Conservation (phyloP, 768 basidiomycete species). For the Mycena olivaceomarginata region DNA sequence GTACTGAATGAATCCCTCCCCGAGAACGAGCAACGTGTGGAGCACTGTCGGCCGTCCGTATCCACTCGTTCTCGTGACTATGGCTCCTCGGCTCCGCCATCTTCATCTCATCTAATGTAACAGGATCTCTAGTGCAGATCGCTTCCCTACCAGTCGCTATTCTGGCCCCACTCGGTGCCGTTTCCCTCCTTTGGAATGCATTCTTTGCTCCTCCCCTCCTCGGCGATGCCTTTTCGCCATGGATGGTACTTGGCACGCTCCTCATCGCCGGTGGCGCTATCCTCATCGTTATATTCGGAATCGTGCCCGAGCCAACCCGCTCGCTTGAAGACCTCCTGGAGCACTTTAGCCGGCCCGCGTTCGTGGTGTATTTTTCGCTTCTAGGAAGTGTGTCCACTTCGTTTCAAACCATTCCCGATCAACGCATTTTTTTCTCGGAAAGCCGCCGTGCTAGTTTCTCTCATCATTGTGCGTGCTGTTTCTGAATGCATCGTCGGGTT, state of each 20-base stretch:
- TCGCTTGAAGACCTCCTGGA: constrained; percentile 89
- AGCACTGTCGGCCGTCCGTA: constrained; percentile 88
- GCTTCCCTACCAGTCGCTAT: constrained; percentile 96
- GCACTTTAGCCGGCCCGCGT: constrained; percentile 85
- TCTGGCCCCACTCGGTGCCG: constrained; percentile 94
- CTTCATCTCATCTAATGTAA: constrained; percentile 91
- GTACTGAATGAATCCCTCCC: constrained; percentile 87
- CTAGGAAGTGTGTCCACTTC: constrained; percentile 61
- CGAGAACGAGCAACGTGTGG: constrained; percentile 75
- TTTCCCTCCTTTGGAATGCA: constrained; percentile 96
- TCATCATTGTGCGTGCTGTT: constrained; percentile 74
- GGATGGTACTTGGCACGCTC: constrained; percentile 91
- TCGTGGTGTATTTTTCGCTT: constrained; percentile 88
- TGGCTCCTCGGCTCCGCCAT: constrained; percentile 93
- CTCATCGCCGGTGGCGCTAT: constrained; percentile 93
- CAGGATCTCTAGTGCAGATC: constrained; percentile 94
- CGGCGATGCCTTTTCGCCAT: constrained; percentile 89
- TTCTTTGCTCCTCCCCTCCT: constrained; percentile 91
- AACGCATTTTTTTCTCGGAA: background rate
- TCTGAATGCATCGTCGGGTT: background rate
- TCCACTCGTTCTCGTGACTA: constrained; percentile 59
- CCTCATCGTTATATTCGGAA: constrained; percentile 93
- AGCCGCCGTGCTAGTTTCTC: constrained; percentile 72
- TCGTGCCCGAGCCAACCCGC: constrained; percentile 92
- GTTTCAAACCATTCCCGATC: too few relatives aligned